These are phyloP conservation scores for Musa acuminata DNA, from an alignment of 176 grass and related monocot genomes.

Conservation along the genomic window DNA sequence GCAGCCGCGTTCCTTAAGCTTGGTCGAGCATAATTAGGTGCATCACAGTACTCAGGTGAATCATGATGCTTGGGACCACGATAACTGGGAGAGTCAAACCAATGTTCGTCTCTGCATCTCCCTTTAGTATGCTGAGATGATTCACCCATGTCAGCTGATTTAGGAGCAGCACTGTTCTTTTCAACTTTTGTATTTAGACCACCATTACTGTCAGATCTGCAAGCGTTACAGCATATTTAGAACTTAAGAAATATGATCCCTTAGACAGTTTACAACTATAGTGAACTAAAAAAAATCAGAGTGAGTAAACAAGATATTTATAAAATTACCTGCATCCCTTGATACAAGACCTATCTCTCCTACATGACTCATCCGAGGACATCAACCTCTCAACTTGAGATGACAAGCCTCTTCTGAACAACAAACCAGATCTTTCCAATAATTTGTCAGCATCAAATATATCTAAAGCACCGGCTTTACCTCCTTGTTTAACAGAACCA, in stretches of 20 bases:
- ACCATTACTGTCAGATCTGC: slow-evolving; percentile 54
- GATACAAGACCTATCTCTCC: slow-evolving; percentile 30
- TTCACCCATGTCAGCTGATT: slow-evolving; percentile 26
- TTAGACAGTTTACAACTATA: too few species aligned
- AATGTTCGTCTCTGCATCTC: slow-evolving; percentile 33
- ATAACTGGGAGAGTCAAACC: slow-evolving; percentile 48
- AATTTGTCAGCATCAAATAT: slow-evolving; percentile 20
- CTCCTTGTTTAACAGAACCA: slow-evolving; percentile 25
- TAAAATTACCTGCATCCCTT: slow-evolving; percentile 48
- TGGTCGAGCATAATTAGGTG: slow-evolving; percentile 16
- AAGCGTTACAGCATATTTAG: not conserved
- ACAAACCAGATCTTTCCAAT: slow-evolving; percentile 17
- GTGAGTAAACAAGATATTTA: too few species aligned
- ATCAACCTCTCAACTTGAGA: slow-evolving; percentile 24
- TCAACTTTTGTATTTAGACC: slow-evolving; percentile 44
- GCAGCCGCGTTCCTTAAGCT: slow-evolving; percentile 85
- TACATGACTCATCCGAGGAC: slow-evolving; percentile 38
- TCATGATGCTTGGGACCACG: slow-evolving; percentile 33
- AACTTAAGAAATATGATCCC: not conserved
- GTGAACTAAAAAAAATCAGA: too few species aligned
- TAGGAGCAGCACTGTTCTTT: slow-evolving; percentile 23
- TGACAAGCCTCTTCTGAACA: slow-evolving; percentile 34
- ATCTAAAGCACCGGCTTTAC: slow-evolving; percentile 24
- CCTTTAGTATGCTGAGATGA: slow-evolving; percentile 30
- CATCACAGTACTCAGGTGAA: slow-evolving; percentile 48